Base-by-base conservation (phyloP, 768 basidiomycete species). In the Boletus rubropictus region DNA sequence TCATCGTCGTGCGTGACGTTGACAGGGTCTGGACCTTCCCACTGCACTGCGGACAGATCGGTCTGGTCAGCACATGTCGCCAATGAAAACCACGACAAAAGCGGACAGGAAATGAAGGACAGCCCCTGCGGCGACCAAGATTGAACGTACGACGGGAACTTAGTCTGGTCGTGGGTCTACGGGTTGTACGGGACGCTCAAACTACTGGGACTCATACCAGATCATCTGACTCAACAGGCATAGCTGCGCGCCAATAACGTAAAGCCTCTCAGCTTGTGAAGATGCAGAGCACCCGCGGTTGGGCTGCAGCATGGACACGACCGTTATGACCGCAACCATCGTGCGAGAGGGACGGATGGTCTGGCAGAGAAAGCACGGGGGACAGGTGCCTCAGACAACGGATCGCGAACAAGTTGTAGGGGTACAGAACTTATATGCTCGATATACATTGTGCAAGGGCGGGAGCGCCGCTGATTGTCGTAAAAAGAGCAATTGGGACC, bases 11-110 rank as follows among this genome's bases (percentile, higher is more conserved):
- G 48, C 18, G 42, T 53, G 20, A 54, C 34, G 24, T 60, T 39
- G 55, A 58, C 61, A 37, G 58, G 56, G 50, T 74, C 79, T 22
- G 72, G 67, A 1, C 79, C 84, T 60, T 90, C 86, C 84, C 85
- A 89, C 54, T 75, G 65, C 80, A 80, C 87, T 89, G 64, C 35
- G 49, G 63, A 60, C 51, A 45, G 60, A 53, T 59, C 33, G 51
- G 57, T 53, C 46, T 57, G 48, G 58, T 64, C 55, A 66, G 69
- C 62, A 58, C 52, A 52, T 22, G 44, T 55, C 48, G 47, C 27
- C 39, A 52, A 46, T 10, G 15, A 48, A 48, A 46, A 55, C 46
- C 49, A 50, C 40, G 45, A 53, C 32, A 25, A 52, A 49, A 56
- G 50, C 44, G 42, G 50, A 34, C 48, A 39, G 33, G 35, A 48